phyloP scores from a whole-genome alignment of 352 stramenopile genomes.

The Pythium myriotylum region DNA sequence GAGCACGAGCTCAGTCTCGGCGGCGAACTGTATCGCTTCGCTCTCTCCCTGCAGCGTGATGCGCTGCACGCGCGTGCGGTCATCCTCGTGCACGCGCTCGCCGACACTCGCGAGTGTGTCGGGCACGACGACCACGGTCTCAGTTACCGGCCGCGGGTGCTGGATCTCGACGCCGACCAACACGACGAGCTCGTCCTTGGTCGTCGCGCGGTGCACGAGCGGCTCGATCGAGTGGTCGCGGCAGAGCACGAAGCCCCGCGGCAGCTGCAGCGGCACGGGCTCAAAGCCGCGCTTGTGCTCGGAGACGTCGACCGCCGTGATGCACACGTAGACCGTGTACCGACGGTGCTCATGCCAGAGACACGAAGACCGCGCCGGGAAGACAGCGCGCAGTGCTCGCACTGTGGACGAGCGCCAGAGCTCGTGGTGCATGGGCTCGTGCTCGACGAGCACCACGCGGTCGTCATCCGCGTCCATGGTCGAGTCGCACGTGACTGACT shows the following conservation, averaged over 20 bases:
- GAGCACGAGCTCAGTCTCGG: conserved; percentile 39
- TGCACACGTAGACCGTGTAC: conserved; percentile 50
- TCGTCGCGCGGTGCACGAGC: conserved; percentile 40
- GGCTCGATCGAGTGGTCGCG: conserved; percentile 49
- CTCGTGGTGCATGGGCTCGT: conserved; percentile 51
- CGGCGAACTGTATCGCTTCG: conserved; percentile 16
- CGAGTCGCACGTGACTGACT: no score
- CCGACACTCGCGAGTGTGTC: conserved; percentile 19
- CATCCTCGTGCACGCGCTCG: conserved; percentile 34
- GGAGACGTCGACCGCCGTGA: conserved; percentile 35
- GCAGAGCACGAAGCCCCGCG: conserved; percentile 46
- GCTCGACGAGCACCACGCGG: conserved; percentile 41
- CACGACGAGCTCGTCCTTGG: conserved; percentile 31
- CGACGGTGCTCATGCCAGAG: conserved; percentile 53
- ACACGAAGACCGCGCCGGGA: conserved; percentile 40
- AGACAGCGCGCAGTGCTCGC: conserved; percentile 40
- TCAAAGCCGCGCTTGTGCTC: conserved; percentile 31
- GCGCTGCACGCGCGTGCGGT: conserved; percentile 43
- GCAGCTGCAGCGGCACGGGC: conserved; percentile 31
- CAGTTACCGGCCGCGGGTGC: conserved; percentile 24
- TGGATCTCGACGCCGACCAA: conserved; percentile 53
- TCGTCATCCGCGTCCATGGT: conserved; percentile 2
- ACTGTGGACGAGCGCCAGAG: conserved; percentile 40
- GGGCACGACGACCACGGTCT: neutral
- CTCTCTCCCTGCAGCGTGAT: conserved; percentile 30